phyloP scores from a whole-genome alignment of 2,329 filamentous ascomycete species.

The Xylaria sp. region DNA sequence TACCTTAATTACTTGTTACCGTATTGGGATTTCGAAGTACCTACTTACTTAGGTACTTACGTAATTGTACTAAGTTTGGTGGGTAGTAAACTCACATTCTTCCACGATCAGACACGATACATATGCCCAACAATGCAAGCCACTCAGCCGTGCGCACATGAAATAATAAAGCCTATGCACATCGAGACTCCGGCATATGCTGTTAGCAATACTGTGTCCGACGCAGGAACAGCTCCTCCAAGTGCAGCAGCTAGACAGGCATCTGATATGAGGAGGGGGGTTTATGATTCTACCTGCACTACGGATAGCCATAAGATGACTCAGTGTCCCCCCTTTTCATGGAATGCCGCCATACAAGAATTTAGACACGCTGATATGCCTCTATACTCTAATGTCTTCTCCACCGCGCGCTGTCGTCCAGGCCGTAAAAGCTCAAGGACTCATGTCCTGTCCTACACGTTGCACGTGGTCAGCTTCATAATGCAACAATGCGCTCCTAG shows the following conservation, averaged over 20 bases:
- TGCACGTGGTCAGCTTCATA: not conserved
- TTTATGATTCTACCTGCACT: slow-evolving; percentile 15
- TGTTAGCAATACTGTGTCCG: not conserved
- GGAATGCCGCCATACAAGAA: not conserved
- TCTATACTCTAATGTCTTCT: slow-evolving; percentile 25
- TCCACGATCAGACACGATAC: too few relatives aligned
- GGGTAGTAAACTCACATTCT: too few relatives aligned
- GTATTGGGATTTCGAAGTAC: not conserved
- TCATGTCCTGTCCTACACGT: not conserved
- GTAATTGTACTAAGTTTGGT: too few relatives aligned
- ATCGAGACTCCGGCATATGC: too few relatives aligned
- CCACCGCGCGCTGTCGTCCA: not conserved
- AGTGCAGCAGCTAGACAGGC: not conserved
- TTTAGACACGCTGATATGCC: slow-evolving; percentile 13
- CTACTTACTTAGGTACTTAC: too few relatives aligned
- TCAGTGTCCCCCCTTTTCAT: not conserved
- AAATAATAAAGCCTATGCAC: too few relatives aligned
- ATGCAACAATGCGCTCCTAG: not conserved
- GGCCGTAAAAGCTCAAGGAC: not conserved
- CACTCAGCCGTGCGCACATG: too few relatives aligned
- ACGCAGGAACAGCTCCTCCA: not conserved
- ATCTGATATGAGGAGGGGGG: slow-evolving; percentile 1
- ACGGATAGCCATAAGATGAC: not conserved
- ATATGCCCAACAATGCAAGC: too few relatives aligned
- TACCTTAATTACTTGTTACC: not conserved